Evolutionary conservation across 139 green algal species (phyloP), one percentile per base, ranked within the genome.

Genomic region (Coelastrella sp.): DNA sequence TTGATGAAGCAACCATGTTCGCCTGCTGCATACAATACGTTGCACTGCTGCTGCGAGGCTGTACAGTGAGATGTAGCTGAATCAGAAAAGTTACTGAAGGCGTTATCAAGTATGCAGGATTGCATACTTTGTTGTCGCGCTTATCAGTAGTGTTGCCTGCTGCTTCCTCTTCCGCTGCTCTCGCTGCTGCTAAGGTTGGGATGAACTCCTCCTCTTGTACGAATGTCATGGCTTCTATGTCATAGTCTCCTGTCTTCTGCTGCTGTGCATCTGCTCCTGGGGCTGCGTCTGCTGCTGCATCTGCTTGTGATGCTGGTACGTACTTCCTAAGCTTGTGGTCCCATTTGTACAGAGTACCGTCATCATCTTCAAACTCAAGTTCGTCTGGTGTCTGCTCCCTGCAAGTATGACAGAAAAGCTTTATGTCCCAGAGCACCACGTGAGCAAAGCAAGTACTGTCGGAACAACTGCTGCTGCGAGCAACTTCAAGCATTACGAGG

Each of bases 331-430:
- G 66, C 19, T 57, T n/a, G 0, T 43, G 25, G 84, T 96, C 91
- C 97, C 97, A 99, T 19, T 89, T 88, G 81, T 98, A 99, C 25
- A 83, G 23, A 1, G 97, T 99, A 27, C 97, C 97, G 66, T 99
- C 97, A 81, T 99, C 97, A 48, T 99, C 97, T 74, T 94, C 91
- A 88, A 99, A 99, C 50, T 92, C 85, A 7, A 93, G 88, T 66
- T 98, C 94, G 43, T 96, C 93, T 4, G 90, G 88, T 0, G 90
- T 91, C 88, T 15, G 90, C 86, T 23, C 43, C 86, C n/a, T 89
- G 84, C 41, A 37, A 78, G n/a, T n/a, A n/a, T n/a, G n/a, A n/a
- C n/a, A n/a, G n/a, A n/a, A n/a, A n/a, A n/a, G n/a, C n/a, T n/a
- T n/a, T n/a, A n/a, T n/a, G n/a, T n/a, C n/a, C n/a, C n/a, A n/a